A percentile compares a stretch with the other conserved stretches of the same genome.
phyloP scores from a whole-genome alignment of 805 yeast species.

The Candida orba region DNA sequence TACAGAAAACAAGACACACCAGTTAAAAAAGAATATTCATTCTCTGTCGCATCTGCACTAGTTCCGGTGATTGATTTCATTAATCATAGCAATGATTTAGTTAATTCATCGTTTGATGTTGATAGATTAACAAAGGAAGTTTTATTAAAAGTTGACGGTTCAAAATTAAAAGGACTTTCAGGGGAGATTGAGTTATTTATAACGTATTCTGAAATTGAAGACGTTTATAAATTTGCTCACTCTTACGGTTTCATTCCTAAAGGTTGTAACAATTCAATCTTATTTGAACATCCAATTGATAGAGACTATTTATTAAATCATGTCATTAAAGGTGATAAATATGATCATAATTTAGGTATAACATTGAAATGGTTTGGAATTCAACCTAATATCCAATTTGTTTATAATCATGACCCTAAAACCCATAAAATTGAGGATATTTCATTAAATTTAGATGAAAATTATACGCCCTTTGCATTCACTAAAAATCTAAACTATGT shows the following conservation, averaged over 20 bases:
- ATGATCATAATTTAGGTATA: slow-evolving; percentile 16
- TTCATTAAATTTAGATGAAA: slow-evolving; percentile 25
- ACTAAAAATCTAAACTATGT: slow-evolving; percentile 17
- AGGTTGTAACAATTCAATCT: slow-evolving; percentile 9
- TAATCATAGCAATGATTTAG: slow-evolving; percentile 42
- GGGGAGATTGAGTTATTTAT: slow-evolving; percentile 33
- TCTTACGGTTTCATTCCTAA: slow-evolving; percentile 43
- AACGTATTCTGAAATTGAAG: slow-evolving; percentile 37
- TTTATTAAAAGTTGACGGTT: slow-evolving; percentile 26
- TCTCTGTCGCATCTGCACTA: slow-evolving; percentile 42
- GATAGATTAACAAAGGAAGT: slow-evolving; percentile 39
- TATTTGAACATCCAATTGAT: slow-evolving; percentile 31
- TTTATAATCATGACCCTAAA: slow-evolving; percentile 16
- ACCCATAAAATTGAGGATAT: slow-evolving; percentile 14
- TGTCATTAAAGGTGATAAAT: slow-evolving; percentile 8
- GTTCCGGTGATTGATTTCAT: slow-evolving; percentile 66
- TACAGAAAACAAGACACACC: slow-evolving; percentile 1
- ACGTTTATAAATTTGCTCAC: slow-evolving; percentile 31
- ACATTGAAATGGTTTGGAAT: slow-evolving; percentile 31
- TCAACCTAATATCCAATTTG: slow-evolving; percentile 34
- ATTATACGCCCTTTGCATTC: slow-evolving; percentile 28
- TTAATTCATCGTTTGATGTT: slow-evolving; percentile 56
- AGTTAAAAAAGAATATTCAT: slow-evolving; percentile 27
- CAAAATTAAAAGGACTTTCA: slow-evolving; percentile 1
- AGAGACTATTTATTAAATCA: slow-evolving; percentile 13